Evolutionary conservation across 2,329 filamentous ascomycete genomes (phyloP), one percentile per base, ranked within the genome.

Genomic region (Boeremia lycopersici): DNA sequence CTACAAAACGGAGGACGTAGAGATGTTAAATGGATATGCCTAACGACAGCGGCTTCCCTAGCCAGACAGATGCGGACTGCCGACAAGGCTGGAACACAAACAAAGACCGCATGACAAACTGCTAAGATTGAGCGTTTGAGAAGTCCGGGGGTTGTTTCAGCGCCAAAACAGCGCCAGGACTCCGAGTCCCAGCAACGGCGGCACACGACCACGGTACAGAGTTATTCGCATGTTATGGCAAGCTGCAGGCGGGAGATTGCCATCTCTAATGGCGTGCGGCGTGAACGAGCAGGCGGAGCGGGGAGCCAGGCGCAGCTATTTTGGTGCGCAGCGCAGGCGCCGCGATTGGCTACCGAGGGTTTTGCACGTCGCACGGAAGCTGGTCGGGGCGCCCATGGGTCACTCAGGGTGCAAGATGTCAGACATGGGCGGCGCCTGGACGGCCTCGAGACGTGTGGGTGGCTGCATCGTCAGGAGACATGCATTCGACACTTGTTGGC

Each of bases 371-470:
- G 46, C 54, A 53, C 42, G 36, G 30, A 31, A 40, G 38, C 34
- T 44, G 53, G 56, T 46, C 49, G 47, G 33, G 50, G 23, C 54
- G 45, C 28, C 39, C 44, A 45, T 56, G 48, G 53, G 28, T 48
- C 30, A 23, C 43, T 35, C 19, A 31, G 33, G 49, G 30, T 30
- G 40, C 45, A 29, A 53, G 33, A 39, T 50, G 56, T 51, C 54
- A 61, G 46, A 58, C 44, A 56, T 52, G 48, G 54, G 43, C 44
- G 46, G 53, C 54, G 59, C 55, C 56, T 50, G 35, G 46, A 42
- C 29, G 40, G 12, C 34, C 7, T 31, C n/a, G 26, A 40, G 35
- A 46, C 23, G 15, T 31, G 25, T 36, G 46, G 46, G 29, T 35
- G 39, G 25, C 34, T 35, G 41, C 41, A 30, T 31, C 13, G 40